Base-by-base conservation (phyloP, 1,139 yeast genomes). In the Zygosaccharomyces pseudobailii region DNA sequence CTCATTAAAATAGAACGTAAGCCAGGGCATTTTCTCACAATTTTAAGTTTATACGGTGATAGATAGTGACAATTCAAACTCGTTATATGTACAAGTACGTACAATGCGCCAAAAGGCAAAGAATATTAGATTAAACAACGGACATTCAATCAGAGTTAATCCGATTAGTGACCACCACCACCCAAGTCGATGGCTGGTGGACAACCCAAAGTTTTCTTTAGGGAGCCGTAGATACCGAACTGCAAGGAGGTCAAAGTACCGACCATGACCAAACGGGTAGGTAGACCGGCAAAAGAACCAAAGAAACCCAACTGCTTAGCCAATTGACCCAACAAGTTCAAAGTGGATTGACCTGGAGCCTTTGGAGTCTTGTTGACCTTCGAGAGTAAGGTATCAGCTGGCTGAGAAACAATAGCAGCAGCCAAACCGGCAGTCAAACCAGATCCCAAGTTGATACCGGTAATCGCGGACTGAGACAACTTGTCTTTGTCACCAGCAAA, bases 401-500 rank as follows among this genome's bases (percentile, higher is more conserved):
- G 95, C 75, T 86, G 95, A 59, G 94, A 86, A 60, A 86, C 89
- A 62, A 85, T 68, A 59, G 95, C 95, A 65, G 94, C 94, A 62
- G 87, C 80, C 74, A 87, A 83, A 74, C 95, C 95, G 59, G 95
- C 95, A 66, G 87, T 84, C 69, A 86, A 80, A 84, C 95, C 95
- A 58, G 92, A 80, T 69, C 76, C 73, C 71, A 86, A 79, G 78
- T 84, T 84, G 61, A 86, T 76, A 66, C 77, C 79, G 59, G 94
- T 85, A 59, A 65, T 63, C 55, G 80, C 62, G 57, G 71, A 47
- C 50, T 71, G 53, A 50, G 87, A 74, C 70, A 85, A 76, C 62
- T 80, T 76, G 49, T 74, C 71, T 76, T 82, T 84, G 71, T 87
- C 84, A 68, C 87, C 83, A 56, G 82, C 74, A 55, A 76, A 62